Evolutionary conservation across 768 basidiomycete genomes (phyloP).

Genomic region (Suillus subluteus): DNA sequence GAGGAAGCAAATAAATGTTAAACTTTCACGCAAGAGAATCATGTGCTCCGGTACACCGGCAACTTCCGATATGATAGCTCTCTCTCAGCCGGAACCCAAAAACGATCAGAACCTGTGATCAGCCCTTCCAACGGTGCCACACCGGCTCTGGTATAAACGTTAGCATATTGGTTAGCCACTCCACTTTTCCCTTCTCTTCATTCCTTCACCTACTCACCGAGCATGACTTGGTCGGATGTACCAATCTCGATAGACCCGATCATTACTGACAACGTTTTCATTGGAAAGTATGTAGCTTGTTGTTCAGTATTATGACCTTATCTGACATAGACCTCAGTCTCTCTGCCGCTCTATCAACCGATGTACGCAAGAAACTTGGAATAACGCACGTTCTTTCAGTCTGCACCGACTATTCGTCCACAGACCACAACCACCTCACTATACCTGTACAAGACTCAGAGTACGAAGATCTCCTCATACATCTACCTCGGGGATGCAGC

Average conservation of each 20-base stretch:
- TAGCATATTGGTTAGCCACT: conserved; percentile 12
- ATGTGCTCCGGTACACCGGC: neutral
- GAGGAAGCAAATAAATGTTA: too few species aligned
- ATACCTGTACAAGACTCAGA: conserved; percentile 48
- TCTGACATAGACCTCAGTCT: conserved; percentile 24
- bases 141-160: conserved; percentile 12
- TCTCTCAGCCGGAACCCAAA: neutral
- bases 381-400: conserved; percentile 62
- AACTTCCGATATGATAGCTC: neutral
- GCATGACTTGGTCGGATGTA: conserved; percentile 33
- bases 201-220: conserved; percentile 5
- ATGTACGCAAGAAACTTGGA: conserved; percentile 35
- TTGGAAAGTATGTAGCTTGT: conserved; percentile 36
- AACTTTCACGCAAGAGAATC: neutral
- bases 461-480: conserved; percentile 63
- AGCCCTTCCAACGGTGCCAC: neutral
- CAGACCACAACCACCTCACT: conserved; percentile 39
- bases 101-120: conserved; percentile 3
- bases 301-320: conserved; percentile 7
- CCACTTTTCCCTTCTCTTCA: conserved; percentile 14
- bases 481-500: conserved; percentile 57
- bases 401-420: conserved; percentile 56
- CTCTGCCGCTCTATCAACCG: conserved; percentile 36
- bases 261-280: conserved; percentile 35
- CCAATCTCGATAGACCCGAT: conserved; percentile 32